Percentiles rank a stretch among this genome's conserved stretches.
Evolutionary conservation across 768 basidiomycete species (phyloP).

Genomic region (Lactifluus volemus): DNA sequence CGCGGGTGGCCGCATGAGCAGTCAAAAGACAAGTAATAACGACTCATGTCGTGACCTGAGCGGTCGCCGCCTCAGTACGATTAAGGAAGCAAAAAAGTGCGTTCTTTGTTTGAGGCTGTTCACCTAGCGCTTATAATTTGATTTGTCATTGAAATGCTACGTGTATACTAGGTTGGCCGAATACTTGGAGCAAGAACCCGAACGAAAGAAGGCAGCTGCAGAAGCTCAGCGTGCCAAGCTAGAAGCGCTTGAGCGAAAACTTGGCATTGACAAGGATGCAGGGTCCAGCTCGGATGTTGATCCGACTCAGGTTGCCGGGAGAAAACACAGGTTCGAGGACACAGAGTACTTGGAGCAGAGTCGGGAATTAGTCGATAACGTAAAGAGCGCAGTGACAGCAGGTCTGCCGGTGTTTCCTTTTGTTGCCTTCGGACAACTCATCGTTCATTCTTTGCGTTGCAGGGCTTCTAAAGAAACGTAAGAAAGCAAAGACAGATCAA

Average conservation of each 20-base stretch:
- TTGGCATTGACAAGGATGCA: constrained; percentile 49
- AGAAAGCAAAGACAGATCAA: constrained; percentile 46
- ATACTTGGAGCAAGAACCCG: constrained; percentile 78
- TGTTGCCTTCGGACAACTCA: constrained; percentile 19
- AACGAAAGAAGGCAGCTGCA: constrained; percentile 66
- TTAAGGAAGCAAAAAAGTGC: constrained; percentile 94
- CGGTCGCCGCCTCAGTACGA: constrained; percentile 81
- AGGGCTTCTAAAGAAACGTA: constrained; percentile 71
- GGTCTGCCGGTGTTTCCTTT: constrained; percentile 38
- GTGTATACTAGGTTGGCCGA: constrained; percentile 53
- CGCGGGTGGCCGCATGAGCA: constrained; percentile 95
- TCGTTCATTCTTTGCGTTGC: constrained; percentile 13
- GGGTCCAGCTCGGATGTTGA: constrained; percentile 29
- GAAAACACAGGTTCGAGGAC: constrained; percentile 89
- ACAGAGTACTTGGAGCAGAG: constrained; percentile 88
- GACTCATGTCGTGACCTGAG: constrained; percentile 91
- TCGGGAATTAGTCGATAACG: constrained; percentile 81
- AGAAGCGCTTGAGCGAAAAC: constrained; percentile 73
- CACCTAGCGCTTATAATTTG: not conserved
- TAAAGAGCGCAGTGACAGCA: constrained; percentile 81
- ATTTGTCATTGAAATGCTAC: not conserved
- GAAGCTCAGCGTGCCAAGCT: constrained; percentile 78
- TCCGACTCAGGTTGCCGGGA: constrained; percentile 48
- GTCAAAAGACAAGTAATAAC: constrained; percentile 90
- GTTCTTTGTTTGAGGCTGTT: constrained; percentile 21